Evolutionary conservation across 345 rosid genomes (phyloP).

Genomic region (Aurinia saxatilis): DNA sequence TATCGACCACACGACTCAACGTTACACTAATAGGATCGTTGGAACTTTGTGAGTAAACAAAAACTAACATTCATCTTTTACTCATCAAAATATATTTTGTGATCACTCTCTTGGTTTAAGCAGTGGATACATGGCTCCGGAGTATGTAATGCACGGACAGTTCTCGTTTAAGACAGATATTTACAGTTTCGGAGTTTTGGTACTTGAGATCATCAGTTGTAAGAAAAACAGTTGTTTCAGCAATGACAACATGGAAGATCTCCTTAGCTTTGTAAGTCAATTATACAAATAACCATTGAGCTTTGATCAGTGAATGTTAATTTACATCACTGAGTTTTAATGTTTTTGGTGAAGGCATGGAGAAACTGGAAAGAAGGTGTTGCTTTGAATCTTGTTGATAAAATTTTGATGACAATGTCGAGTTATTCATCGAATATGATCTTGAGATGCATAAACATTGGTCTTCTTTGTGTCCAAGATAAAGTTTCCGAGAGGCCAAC

Average conservation of each 20-base stretch:
- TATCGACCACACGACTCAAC: conserved; percentile 28
- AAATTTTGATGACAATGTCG: conserved; percentile 24
- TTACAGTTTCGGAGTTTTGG: conserved; percentile 49
- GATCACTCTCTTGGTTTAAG: neutral
- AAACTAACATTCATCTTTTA: neutral
- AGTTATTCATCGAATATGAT: conserved; percentile 29
- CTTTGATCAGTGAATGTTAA: neutral
- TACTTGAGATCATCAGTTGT: conserved; percentile 56
- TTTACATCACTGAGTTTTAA: neutral
- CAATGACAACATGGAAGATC: conserved; percentile 22
- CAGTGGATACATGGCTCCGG: conserved; percentile 61
- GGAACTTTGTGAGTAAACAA: conserved; percentile 41
- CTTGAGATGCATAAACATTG: conserved; percentile 53
- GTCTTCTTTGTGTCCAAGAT: conserved; percentile 63
- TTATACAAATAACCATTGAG: neutral
- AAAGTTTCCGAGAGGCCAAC: conserved; percentile 40
- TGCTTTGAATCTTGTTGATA: conserved; percentile 33
- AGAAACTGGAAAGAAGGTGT: conserved; percentile 44
- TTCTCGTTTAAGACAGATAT: conserved; percentile 52
- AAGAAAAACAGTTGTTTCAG: conserved; percentile 19
- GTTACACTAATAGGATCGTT: conserved; percentile 36
- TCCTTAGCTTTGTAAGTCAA: conserved; percentile 37
- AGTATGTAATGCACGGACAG: conserved; percentile 40
- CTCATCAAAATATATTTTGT: neutral
- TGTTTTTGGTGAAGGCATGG: conserved; percentile 42